Base-by-base conservation (phyloP, 345 rosid species). In the Eucalyptus dawsonii region DNA sequence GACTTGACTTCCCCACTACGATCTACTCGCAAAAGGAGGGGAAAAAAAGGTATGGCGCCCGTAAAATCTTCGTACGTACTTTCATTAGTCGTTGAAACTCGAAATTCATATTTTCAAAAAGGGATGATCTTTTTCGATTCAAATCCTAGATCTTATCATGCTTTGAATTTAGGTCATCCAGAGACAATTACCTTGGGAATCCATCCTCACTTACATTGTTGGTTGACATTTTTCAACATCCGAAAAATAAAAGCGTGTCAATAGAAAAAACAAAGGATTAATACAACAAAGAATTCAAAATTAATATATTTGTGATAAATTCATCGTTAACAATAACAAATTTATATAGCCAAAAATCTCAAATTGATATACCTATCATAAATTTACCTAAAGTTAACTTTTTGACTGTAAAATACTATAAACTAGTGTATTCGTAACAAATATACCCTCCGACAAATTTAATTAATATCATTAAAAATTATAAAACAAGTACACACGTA, bases 281-380 rank as follows among this genome's bases (percentile, higher is more conserved):
- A 53, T 8, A 53, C 25, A 53, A 53, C 0, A 21, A 53, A 19
- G 0, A 53, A 53, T 53, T 0, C 58, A 53, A 53, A 53, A 53
- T 53, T 19, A 21, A 21, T 53, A 21, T 53, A 19, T 19, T 2
- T 3, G 1, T 21, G 1, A 53, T 4, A 53, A 53, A 21, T 19
- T 53, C 21, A 21, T 53, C 1, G 2, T 53, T 21, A 21, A 53
- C 0, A 2, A 0, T 19, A 53, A 53, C 0, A 0, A 53, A 8
- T 53, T 53, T 21, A 53, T 0, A 53, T 53, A 8, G 0, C 5
- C 25, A 53, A 53, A 21, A 53, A 8, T 4, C 10, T n/a, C n/a
- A n/a, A n/a, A n/a, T n/a, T 0, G 1, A 53, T 53, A 53, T 9
- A 21, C 0, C 0, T 53, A 53, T 21, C 25, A 21, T 7, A 21